phyloP scores from a whole-genome alignment of 805 yeast genomes.

The Pichia californica region DNA sequence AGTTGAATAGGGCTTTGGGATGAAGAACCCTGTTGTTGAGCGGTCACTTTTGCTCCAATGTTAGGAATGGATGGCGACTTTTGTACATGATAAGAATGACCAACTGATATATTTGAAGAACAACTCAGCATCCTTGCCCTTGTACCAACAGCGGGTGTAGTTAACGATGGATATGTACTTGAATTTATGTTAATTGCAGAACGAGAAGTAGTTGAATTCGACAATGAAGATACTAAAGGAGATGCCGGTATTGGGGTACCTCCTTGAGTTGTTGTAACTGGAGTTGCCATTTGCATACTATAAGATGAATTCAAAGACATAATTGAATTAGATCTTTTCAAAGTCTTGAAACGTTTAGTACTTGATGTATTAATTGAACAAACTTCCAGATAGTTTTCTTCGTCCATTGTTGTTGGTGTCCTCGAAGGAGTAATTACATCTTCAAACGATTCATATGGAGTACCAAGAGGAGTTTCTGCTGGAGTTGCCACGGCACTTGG shows the following conservation, averaged over 20 bases:
- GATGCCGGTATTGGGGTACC: conserved; percentile 3
- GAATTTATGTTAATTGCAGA: neutral
- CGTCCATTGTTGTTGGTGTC: conserved; percentile 1
- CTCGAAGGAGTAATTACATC: neutral
- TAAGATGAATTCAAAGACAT: conserved; percentile 22
- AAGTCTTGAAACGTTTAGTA: conserved; percentile 23
- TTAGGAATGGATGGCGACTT: conserved; percentile 2
- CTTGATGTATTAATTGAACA: conserved; percentile 23
- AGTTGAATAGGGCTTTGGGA: too few species aligned
- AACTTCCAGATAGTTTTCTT: conserved; percentile 14
- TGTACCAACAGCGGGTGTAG: neutral
- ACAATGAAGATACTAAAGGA: conserved; percentile 1
- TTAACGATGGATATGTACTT: neutral
- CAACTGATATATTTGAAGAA: conserved; percentile 3
- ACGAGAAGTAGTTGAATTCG: neutral
- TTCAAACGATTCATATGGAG: conserved; percentile 4
- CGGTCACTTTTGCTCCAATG: conserved; percentile 1
- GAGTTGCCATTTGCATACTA: conserved; percentile 18
- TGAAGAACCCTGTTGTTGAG: neutral
- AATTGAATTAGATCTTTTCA: conserved; percentile 25
- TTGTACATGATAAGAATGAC: neutral
- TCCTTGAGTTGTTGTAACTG: conserved; percentile 7
- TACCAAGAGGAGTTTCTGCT: conserved; percentile 15
- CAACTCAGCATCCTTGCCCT: conserved; percentile 5
- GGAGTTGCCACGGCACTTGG: conserved; percentile 1